Conservation (phyloP, 2,329 filamentous ascomycete genomes). For the Cladobotryum protrusum region DNA sequence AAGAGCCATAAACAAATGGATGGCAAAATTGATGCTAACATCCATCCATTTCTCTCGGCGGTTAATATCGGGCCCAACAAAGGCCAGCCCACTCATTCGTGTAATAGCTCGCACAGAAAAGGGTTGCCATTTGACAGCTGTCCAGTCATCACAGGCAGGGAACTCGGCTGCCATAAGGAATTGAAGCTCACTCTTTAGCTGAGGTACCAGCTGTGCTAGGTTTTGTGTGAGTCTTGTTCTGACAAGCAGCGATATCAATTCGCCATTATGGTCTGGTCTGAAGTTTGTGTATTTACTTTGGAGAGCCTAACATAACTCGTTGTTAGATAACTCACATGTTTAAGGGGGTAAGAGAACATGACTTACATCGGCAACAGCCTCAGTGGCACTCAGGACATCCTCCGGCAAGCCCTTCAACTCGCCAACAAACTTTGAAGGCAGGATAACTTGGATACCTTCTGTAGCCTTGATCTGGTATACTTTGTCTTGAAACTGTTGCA, state of each 20-base stretch:
- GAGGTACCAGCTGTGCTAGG: conserved; percentile 38
- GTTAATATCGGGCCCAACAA: conserved; percentile 45
- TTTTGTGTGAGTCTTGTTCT: conserved; percentile 44
- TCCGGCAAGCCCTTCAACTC: conserved; percentile 45
- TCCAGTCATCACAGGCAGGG: conserved; percentile 49
- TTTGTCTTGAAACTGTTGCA: conserved; percentile 38
- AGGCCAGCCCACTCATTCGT: conserved; percentile 47
- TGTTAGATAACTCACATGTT: neutral
- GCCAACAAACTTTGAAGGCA: conserved; percentile 38
- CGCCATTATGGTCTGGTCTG: conserved; percentile 39
- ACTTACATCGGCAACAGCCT: conserved; percentile 41
- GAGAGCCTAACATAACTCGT: conserved; percentile 33
- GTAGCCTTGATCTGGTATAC: conserved; percentile 47
- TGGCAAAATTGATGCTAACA: conserved; percentile 44
- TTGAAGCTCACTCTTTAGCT: conserved; percentile 42
- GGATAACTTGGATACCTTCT: conserved; percentile 42
- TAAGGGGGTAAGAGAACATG: too few relatives aligned
- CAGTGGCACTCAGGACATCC: conserved; percentile 41
- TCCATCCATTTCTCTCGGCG: conserved; percentile 50
- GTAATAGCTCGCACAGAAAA: conserved; percentile 47
- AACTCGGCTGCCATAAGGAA: conserved; percentile 41
- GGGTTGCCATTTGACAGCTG: conserved; percentile 44
- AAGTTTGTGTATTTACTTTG: conserved; percentile 47
- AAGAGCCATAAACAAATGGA: conserved; percentile 42
- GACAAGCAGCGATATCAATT: conserved; percentile 38